These are phyloP conservation scores for Calocybe indica DNA, from an alignment of 768 basidiomycete species.

Conservation along the genomic window DNA sequence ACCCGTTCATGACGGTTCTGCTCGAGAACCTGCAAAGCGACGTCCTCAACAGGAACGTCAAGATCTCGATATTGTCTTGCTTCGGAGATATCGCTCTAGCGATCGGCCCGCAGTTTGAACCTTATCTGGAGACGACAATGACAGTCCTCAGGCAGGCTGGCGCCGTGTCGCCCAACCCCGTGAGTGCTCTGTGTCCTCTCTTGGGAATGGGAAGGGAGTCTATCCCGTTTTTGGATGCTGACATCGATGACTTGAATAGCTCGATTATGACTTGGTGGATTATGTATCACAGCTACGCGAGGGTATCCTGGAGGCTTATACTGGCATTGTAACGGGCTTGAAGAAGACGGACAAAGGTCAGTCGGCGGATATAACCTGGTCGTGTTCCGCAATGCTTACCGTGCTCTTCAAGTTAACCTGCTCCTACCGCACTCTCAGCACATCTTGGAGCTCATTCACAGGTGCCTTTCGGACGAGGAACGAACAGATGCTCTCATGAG, in stretches of 20 bases:
- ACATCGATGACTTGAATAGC: slow-evolving; percentile 28
- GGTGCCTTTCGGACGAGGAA: slow-evolving; percentile 76
- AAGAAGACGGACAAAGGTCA: slow-evolving; percentile 79
- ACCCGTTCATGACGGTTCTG: slow-evolving; percentile 87
- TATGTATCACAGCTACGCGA: slow-evolving; percentile 89
- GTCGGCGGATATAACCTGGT: slow-evolving; percentile 5
- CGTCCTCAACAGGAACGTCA: slow-evolving; percentile 87
- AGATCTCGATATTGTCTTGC: slow-evolving; percentile 92
- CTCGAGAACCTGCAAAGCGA: slow-evolving; percentile 89
- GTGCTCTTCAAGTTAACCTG: slow-evolving; percentile 29
- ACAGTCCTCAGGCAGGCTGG: slow-evolving; percentile 88
- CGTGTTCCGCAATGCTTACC: slow-evolving; percentile 6
- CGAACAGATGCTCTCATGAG: slow-evolving; percentile 73
- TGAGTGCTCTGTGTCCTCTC: slow-evolving; percentile 28
- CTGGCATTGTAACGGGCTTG: slow-evolving; percentile 86
- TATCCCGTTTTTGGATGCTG: not conserved
- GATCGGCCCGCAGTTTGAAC: slow-evolving; percentile 79
- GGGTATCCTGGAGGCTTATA: slow-evolving; percentile 95
- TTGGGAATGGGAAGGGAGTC: too few species aligned
- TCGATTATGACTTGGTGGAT: slow-evolving; percentile 87
- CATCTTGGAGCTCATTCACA: slow-evolving; percentile 79
- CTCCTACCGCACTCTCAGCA: slow-evolving; percentile 65
- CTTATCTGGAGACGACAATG: slow-evolving; percentile 89
- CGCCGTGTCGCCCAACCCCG: slow-evolving; percentile 79
- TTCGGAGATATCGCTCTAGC: slow-evolving; percentile 97